phyloP scores from a whole-genome alignment of 2,329 filamentous ascomycete genomes.

The Aspergillus sp. region DNA sequence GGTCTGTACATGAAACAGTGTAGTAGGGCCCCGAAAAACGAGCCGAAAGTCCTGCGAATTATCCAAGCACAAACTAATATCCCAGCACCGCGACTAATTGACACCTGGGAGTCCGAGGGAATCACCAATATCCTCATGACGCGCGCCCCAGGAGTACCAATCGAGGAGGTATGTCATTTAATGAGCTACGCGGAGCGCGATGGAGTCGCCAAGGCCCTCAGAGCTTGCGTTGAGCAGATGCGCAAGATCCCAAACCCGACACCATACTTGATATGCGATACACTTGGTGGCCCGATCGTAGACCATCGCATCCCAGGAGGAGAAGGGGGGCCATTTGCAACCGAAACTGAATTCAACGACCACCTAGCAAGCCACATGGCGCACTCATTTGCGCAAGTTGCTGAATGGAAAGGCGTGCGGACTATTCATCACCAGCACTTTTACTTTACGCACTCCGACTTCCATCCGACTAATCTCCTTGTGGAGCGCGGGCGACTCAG shows the following conservation, averaged over 20 bases:
- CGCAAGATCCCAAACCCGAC: slow-evolving; percentile 4
- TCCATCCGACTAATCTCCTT: slow-evolving; percentile 22
- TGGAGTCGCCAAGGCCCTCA: neutral
- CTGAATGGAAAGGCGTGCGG: neutral
- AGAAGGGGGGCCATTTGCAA: slow-evolving; percentile 14
- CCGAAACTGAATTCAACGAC: neutral
- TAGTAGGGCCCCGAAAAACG: neutral
- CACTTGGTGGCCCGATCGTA: neutral
- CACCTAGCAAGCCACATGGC: slow-evolving; percentile 39
- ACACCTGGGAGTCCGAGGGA: neutral
- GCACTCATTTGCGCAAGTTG: neutral
- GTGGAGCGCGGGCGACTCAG: slow-evolving; percentile 20
- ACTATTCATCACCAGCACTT: neutral
- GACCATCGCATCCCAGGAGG: slow-evolving; percentile 1
- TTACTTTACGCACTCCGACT: slow-evolving; percentile 20
- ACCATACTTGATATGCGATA: neutral
- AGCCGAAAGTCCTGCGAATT: neutral
- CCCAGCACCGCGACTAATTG: neutral
- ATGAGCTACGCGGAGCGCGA: slow-evolving; percentile 4
- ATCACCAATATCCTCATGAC: neutral
- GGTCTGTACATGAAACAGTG: slow-evolving; percentile 5
- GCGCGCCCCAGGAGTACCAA: neutral
- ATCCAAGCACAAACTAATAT: neutral
- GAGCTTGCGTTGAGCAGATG: neutral
- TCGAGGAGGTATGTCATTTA: neutral